Percentiles rank a stretch among this genome's conserved stretches.
These are phyloP conservation scores for Kwoniella pini DNA, from an alignment of 768 basidiomycete species.

Conservation along the genomic window DNA sequence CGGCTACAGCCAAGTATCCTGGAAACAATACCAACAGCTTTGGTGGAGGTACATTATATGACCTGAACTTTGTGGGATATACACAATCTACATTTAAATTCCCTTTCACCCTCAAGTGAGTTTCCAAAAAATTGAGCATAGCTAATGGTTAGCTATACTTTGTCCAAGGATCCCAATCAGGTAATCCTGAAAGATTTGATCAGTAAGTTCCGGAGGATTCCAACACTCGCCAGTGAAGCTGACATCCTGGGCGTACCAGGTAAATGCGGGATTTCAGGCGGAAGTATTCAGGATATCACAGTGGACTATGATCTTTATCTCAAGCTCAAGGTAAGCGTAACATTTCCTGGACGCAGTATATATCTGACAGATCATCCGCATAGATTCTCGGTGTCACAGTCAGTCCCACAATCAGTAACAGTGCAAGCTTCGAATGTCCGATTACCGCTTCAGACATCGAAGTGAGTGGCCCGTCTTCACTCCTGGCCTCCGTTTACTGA, in stretches of 20 bases:
- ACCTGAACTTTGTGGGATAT: slow-evolving; percentile 50
- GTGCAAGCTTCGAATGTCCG: slow-evolving; percentile 52
- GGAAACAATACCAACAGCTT: slow-evolving; percentile 37
- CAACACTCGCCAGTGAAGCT: no score
- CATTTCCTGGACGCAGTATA: not conserved
- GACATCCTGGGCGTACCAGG: no score
- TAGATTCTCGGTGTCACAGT: slow-evolving; percentile 45
- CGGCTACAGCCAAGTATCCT: slow-evolving; percentile 42
- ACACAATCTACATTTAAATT: slow-evolving; percentile 48
- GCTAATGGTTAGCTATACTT: slow-evolving; percentile 43
- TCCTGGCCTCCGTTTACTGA: not conserved
- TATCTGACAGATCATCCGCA: slow-evolving; percentile 9
- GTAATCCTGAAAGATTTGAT: slow-evolving; percentile 49
- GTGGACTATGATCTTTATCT: slow-evolving; percentile 52
- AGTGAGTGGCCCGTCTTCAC: slow-evolving; percentile 26
- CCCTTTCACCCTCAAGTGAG: slow-evolving; percentile 51
- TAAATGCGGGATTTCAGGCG: slow-evolving; percentile 44
- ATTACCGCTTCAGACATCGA: slow-evolving; percentile 42
- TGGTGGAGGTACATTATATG: slow-evolving; percentile 50
- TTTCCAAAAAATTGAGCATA: not conserved
- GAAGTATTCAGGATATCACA: slow-evolving; percentile 42
- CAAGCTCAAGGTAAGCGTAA: slow-evolving; percentile 39
- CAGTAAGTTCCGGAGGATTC: slow-evolving; percentile 36
- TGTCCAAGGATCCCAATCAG: slow-evolving; percentile 44
- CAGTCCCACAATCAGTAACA: slow-evolving; percentile 44